These are phyloP conservation scores for Waltergamsia citrina DNA, from an alignment of 2,329 filamentous ascomycete species.

Conservation along the genomic window DNA sequence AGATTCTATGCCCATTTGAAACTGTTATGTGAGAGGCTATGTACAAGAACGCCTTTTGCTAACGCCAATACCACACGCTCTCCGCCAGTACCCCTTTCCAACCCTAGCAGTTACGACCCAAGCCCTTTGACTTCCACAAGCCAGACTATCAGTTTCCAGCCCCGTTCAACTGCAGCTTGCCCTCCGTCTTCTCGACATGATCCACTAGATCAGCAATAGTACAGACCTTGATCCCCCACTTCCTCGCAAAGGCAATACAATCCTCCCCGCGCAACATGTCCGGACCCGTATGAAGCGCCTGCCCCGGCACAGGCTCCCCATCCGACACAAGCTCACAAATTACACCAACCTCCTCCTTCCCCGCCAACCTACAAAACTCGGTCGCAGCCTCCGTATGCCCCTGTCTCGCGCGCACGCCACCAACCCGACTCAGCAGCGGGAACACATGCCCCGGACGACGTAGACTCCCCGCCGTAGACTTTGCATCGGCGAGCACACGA, in stretches of 20 bases:
- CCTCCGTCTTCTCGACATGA: conserved; percentile 70
- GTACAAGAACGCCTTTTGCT: no score
- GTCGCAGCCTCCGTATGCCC: conserved; percentile 93
- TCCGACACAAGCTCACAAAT: conserved; percentile 92
- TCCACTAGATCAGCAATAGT: conserved; percentile 86
- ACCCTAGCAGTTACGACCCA: no score
- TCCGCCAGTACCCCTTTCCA: no score
- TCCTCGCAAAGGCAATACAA: conserved; percentile 78
- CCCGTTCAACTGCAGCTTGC: conserved; percentile 41
- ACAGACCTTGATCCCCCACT: conserved; percentile 85
- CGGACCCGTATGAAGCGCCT: conserved; percentile 53
- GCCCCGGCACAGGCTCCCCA: conserved; percentile 61
- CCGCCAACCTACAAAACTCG: conserved; percentile 80
- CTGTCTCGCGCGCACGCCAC: conserved; percentile 68
- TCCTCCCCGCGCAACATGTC: conserved; percentile 89
- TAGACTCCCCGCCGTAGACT: conserved; percentile 50
- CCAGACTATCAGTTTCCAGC: conserved; percentile 8
- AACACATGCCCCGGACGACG: conserved; percentile 84
- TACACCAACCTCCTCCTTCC: conserved; percentile 66
- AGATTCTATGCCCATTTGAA: no score
- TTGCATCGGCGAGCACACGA: conserved; percentile 62
- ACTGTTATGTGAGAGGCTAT: no score
- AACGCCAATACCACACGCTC: no score
- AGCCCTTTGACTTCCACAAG: no score
- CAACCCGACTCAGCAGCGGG: conserved; percentile 67